A percentile compares a stretch with the other conserved stretches of the same genome.
Evolutionary conservation across 2,329 filamentous ascomycete genomes (phyloP).

Genomic region (Calonectria ilicicola): DNA sequence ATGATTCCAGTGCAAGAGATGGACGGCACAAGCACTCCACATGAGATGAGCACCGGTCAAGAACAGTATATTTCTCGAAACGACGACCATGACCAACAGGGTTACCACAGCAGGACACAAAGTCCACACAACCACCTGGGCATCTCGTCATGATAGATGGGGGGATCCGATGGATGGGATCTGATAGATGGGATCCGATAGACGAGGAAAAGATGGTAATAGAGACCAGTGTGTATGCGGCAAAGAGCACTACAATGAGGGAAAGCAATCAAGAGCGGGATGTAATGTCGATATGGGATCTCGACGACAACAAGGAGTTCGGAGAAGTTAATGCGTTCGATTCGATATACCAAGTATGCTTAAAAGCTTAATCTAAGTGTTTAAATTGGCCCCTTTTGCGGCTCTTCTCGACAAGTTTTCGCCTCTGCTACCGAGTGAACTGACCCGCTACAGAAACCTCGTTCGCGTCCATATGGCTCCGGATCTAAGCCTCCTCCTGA

Average conservation of each 20-base stretch:
- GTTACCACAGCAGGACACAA: slow-evolving; percentile 16
- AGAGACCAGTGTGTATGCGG: background rate
- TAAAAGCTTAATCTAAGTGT: slow-evolving; percentile 12
- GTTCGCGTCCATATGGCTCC: background rate
- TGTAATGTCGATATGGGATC: background rate
- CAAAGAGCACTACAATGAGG: background rate
- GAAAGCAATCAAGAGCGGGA: background rate
- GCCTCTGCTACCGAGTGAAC: background rate
- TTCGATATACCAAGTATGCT: slow-evolving; percentile 10
- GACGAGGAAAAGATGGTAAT: background rate
- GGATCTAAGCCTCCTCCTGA: background rate
- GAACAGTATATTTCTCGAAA: slow-evolving; percentile 19
- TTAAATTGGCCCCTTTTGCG: background rate
- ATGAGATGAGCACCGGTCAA: slow-evolving; percentile 36
- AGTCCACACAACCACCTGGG: background rate
- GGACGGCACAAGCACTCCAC: slow-evolving; percentile 33
- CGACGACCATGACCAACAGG: slow-evolving; percentile 14
- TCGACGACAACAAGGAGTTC: background rate
- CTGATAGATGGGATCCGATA: background rate
- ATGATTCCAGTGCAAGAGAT: slow-evolving; percentile 38
- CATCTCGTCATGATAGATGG: background rate
- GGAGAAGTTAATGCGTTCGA: background rate
- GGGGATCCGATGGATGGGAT: too few relatives aligned
- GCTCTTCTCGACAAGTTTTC: background rate
- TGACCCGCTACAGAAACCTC: background rate